Base-by-base conservation (phyloP, 306 rosid genomes). In the Fragaria ananassa region DNA sequence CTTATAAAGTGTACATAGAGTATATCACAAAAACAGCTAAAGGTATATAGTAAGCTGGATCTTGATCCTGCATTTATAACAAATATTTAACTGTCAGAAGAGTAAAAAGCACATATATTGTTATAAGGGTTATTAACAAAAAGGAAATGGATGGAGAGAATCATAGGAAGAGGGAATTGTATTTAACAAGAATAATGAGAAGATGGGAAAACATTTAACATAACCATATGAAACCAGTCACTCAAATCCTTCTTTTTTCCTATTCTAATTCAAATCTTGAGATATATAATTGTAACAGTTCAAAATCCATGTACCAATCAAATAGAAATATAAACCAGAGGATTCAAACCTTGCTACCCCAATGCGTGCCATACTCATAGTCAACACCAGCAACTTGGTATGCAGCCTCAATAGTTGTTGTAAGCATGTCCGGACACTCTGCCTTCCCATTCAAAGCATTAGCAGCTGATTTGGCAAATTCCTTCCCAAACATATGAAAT, bases 281-380 rank as follows among this genome's bases (percentile, higher is more conserved):
- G 19, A 49, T 4, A 49, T 3, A 51, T 18, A 2, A 21, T 5
- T 51, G 57, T 18, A 50, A 50, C 4, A 49, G 7, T 49, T 4
- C 15, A 18, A 54, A 21, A 56, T 8, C 14, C 29, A 56, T 21
- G 62, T 21, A 56, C 14, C 29, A 56, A 34, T 60, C 8, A 27
- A 27, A 60, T 0, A 25, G 10, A 6, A 6, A 53, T 53, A 6
- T 19, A 18, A 53, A 49, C 4, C 17, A 47, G 21, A 51, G 57
- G 0, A 21, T 14, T 2, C 73, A 44, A 15, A 90, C 96, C 93
- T 86, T 17, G 56, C 23, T 53, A 2, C 96, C 96, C 98, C 98
- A 93, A 2, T 29, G 56, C 17, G 91, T 87, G 68, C 79, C 81
- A 47, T 39, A 47, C 69, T 93, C 98, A 41, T 91, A 93, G 5